Conservation (phyloP, 2,329 filamentous ascomycete genomes). For the Fusarium papillatum region DNA sequence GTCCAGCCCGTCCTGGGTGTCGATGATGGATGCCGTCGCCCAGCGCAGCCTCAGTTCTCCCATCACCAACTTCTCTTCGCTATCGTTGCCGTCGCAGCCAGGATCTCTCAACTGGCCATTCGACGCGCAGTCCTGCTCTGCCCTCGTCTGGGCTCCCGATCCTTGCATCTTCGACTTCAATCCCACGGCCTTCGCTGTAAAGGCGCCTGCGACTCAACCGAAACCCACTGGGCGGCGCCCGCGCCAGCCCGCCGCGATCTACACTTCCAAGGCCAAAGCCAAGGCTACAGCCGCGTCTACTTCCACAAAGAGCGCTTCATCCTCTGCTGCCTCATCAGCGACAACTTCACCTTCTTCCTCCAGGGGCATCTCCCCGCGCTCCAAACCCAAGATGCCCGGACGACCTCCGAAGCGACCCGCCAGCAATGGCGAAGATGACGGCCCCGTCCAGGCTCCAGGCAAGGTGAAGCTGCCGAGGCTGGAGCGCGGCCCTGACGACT, state of each 20-base stretch:
- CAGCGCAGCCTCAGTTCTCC: slow-evolving; percentile 43
- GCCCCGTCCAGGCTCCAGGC: slow-evolving; percentile 40
- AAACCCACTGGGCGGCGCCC: slow-evolving; percentile 39
- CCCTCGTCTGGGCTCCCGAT: slow-evolving; percentile 39
- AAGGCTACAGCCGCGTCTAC: slow-evolving; percentile 30
- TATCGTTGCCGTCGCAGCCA: slow-evolving; percentile 25
- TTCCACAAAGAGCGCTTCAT: slow-evolving; percentile 21
- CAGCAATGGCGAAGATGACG: slow-evolving; percentile 48
- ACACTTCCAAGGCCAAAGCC: slow-evolving; percentile 28
- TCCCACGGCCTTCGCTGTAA: slow-evolving; percentile 19
- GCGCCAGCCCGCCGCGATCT: slow-evolving; percentile 41
- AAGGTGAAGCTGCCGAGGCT: slow-evolving; percentile 65
- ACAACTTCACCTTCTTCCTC: slow-evolving; percentile 31
- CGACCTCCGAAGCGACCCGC: slow-evolving; percentile 41
- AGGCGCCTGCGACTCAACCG: slow-evolving; percentile 30
- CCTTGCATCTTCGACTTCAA: slow-evolving; percentile 28
- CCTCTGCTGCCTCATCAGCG: slow-evolving; percentile 21
- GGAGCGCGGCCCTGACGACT: slow-evolving; percentile 63
- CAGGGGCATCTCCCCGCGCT: slow-evolving; percentile 34
- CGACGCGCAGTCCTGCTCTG: slow-evolving; percentile 29
- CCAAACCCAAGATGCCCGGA: slow-evolving; percentile 40
- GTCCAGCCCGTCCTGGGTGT: slow-evolving; percentile 18
- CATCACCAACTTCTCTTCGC: slow-evolving; percentile 38
- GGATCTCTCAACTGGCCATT: slow-evolving; percentile 34
- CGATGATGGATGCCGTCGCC: slow-evolving; percentile 42